These are phyloP conservation scores for Podospora conica DNA, from an alignment of 495 filamentous ascomycete genomes.

Conservation along the genomic window DNA sequence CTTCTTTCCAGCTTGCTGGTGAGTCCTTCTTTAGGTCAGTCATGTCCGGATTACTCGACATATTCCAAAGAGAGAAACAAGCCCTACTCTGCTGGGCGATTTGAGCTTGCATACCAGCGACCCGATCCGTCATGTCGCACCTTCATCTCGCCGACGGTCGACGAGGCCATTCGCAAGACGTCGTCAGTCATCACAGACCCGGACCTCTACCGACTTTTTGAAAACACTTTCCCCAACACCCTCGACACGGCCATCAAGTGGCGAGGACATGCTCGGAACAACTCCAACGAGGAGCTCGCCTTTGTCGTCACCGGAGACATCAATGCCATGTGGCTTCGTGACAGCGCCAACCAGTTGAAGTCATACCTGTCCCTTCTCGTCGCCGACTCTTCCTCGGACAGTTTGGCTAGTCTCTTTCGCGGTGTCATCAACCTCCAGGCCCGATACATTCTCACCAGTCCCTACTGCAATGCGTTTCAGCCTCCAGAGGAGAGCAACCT, in stretches of 20 bases:
- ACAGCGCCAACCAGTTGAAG: constrained; percentile 61
- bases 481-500: constrained; percentile 47
- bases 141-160: constrained; percentile 52
- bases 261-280: constrained; percentile 48
- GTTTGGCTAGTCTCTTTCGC: constrained; percentile 53
- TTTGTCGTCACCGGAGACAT: constrained; percentile 60
- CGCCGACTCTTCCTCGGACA: constrained; percentile 36
- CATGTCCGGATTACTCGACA: constrained; percentile 50
- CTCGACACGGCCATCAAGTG: constrained; percentile 63
- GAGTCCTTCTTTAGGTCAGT: not conserved
- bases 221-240: constrained; percentile 61
- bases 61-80: constrained; percentile 42
- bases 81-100: constrained; percentile 40
- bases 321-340: constrained; percentile 66
- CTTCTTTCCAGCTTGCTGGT: not conserved
- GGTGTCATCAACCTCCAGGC: constrained; percentile 56
- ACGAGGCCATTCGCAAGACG: constrained; percentile 46
- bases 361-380: constrained; percentile 54
- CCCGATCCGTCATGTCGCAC: constrained; percentile 53
- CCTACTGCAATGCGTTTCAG: constrained; percentile 59
- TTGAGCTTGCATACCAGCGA: constrained; percentile 50
- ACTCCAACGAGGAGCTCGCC: constrained; percentile 40
- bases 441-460: constrained; percentile 50
- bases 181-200: constrained; percentile 50
- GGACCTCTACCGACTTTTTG: constrained; percentile 58